Conservation (phyloP, 257 asterid genomes). For the Solanum okadae region DNA sequence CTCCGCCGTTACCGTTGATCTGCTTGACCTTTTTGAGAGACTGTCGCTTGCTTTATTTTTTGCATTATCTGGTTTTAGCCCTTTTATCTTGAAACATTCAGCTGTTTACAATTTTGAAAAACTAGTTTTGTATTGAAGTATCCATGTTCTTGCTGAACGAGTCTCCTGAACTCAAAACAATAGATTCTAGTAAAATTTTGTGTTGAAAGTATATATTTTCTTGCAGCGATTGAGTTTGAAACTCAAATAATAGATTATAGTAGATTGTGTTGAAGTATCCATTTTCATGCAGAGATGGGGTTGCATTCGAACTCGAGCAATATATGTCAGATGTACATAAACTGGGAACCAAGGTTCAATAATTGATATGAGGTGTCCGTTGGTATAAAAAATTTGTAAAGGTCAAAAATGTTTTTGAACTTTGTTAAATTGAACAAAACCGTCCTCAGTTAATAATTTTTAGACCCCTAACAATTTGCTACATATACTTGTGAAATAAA, state of each 20-base stretch:
- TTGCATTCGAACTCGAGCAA: not conserved
- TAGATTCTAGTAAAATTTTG: not conserved
- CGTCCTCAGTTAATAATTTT: not conserved
- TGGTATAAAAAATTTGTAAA: accelerated
- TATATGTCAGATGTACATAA: not conserved
- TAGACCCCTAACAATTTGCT: not conserved
- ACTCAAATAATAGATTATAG: not conserved
- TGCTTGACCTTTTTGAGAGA: not conserved
- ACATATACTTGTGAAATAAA: not conserved
- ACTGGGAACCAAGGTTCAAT: not conserved
- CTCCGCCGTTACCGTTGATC: not conserved
- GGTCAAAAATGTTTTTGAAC: too few species aligned
- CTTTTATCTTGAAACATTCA: not conserved
- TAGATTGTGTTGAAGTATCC: not conserved
- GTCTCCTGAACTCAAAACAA: not conserved
- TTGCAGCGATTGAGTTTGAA: not conserved
- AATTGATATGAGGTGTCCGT: not conserved
- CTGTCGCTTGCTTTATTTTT: not conserved
- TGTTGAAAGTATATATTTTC: not conserved
- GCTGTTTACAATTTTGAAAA: not conserved
- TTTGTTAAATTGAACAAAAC: not conserved
- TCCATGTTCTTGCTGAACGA: not conserved
- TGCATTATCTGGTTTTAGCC: not conserved
- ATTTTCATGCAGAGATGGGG: not conserved
- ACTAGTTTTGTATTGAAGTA: not conserved